These are phyloP conservation scores for Solanum aculeatissimum DNA, from an alignment of 305 asterid genomes.

Conservation along the genomic window DNA sequence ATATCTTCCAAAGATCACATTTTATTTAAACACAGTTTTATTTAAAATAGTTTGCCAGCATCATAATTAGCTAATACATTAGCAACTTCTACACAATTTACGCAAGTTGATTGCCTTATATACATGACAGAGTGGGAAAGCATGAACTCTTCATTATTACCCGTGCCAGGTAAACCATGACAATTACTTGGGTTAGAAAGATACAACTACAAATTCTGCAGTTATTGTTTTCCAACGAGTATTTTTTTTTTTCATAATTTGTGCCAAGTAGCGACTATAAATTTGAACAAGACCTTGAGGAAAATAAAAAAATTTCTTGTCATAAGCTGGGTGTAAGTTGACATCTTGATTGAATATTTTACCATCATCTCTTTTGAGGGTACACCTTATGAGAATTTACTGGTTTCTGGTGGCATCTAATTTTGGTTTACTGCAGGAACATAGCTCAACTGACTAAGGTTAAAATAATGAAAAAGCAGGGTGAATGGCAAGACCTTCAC, in stretches of 20 bases:
- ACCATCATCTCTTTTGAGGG: neutral
- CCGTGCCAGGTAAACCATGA: neutral
- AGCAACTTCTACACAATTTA: neutral
- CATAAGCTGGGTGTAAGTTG: neutral
- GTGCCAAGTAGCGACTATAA: neutral
- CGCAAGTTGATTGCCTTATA: neutral
- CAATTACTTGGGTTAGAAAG: neutral
- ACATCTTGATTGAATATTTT: neutral
- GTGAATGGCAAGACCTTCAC: slow-evolving; percentile 64
- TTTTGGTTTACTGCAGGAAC: slow-evolving; percentile 37
- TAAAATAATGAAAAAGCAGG: slow-evolving; percentile 66
- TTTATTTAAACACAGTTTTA: neutral
- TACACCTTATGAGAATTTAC: neutral
- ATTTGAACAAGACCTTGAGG: neutral
- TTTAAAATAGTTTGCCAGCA: neutral
- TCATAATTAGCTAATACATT: neutral
- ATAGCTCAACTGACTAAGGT: slow-evolving; percentile 68
- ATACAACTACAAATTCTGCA: neutral
- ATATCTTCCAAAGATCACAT: neutral
- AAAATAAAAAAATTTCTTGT: neutral
- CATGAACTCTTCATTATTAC: neutral
- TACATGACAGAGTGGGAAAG: neutral
- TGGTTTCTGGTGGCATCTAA: neutral
- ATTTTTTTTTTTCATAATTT: neutral
- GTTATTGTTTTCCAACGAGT: neutral